Evolutionary conservation across 495 filamentous ascomycete species (phyloP), one percentile per base, ranked within the genome.

Genomic region (Lophiotrema nucula): DNA sequence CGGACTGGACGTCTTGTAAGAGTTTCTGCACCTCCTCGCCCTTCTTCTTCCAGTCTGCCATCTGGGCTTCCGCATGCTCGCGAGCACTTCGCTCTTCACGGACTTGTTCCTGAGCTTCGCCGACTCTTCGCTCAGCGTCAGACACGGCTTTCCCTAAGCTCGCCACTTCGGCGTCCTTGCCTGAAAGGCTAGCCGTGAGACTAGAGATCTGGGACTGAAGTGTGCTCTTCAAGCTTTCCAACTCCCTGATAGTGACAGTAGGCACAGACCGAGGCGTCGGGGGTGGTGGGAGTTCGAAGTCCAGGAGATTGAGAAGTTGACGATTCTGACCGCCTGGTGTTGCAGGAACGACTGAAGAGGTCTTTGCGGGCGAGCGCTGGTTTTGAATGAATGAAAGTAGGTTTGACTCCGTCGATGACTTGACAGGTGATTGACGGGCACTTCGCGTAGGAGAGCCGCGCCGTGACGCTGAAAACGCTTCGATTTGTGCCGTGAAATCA

Each of bases 221-320:
- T 1, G 77, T 76, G 0, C 92, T 96, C 69, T 97, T 97, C 47
- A 98, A 77, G 5, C 83, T 87, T 66, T 98, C 93, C 0, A 97
- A 77, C 72, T 98, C 93, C 24, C 93, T 86, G 0, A 91, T 88
- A 2, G 95, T 96, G 59, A 97, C 85, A 13, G 85, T 88, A 1
- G 93, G 93, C 38, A 97, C 83, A 38, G 88, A 95, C 52, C 92
- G 87, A 16, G 93, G 93, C 1, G 93, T 97, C 2, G 91, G 90
- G 11, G 85, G 81, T 2, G 90, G 88, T 10, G 90, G 89, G 15
- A 97, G 86, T 60, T 97, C 92, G 67, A 97, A 96, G 69, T 98
- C 93, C 33, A 98, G 81, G 8, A 97, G 79, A 60, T 87, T 87
- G 27, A 72, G 71, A 50, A 78, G 70, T 60, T 76, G 74, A 19